Percentiles rank a stretch among this genome's conserved stretches.
Conservation (phyloP, 2,329 filamentous ascomycete species). For the Botrytis hyacinthi region DNA sequence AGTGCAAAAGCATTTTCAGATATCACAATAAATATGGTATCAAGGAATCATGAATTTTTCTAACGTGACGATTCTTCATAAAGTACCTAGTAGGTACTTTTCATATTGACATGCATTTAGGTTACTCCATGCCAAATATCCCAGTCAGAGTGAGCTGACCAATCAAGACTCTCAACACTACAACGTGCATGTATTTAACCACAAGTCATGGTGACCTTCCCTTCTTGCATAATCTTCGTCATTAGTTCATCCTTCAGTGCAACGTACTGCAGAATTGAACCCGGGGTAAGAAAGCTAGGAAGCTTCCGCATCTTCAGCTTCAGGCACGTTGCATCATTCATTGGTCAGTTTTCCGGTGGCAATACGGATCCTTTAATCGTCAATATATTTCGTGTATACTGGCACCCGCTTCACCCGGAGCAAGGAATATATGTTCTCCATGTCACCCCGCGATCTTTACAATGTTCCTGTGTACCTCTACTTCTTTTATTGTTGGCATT, state of each 20-base stretch:
- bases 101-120: not conserved
- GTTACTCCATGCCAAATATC: not conserved
- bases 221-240: not conserved
- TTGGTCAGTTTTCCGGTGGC: not conserved
- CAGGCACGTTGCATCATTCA: not conserved
- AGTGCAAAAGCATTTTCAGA: slow-evolving; percentile 17
- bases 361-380: not conserved
- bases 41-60: not conserved
- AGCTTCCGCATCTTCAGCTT: not conserved
- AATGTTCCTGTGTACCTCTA: not conserved
- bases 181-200: not conserved
- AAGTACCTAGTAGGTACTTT: not conserved
- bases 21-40: slow-evolving; percentile 17
- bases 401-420: not conserved
- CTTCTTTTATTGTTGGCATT: not conserved
- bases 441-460: slow-evolving; percentile 11
- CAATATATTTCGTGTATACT: not conserved
- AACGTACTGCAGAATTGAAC: not conserved
- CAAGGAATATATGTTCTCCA: not conserved
- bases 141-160: not conserved
- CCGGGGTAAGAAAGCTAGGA: not conserved
- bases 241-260: not conserved
- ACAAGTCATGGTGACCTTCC: not conserved
- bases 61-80: not conserved
- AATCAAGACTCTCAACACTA: not conserved